Evolutionary conservation across 2,329 filamentous ascomycete species (phyloP), one percentile per base, ranked within the genome.

Genomic region (Pestalotiopsis sp.): DNA sequence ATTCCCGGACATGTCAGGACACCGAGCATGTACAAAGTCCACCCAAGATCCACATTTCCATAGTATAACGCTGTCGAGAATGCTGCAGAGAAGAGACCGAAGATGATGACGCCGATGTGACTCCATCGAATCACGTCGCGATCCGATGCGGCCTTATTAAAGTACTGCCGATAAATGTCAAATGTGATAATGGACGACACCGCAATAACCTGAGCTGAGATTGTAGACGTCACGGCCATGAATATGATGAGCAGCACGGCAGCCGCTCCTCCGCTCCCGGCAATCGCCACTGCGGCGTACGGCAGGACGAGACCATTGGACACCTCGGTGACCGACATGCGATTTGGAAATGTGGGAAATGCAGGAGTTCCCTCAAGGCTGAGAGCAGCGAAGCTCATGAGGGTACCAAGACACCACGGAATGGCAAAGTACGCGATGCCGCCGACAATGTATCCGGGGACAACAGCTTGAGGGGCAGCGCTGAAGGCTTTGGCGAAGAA

Each of bases 401-500:
- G 96, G 0, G 93, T 97, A 1, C 94, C 93, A 6, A 90, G 92
- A 7, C 97, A 86, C 92, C 92, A 97, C 1, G 94, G 94, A 66
- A 97, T 95, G 1, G 94, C 94, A 74, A 97, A 97, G 94, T 94
- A 97, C 59, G 89, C 90, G 2, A 97, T 86, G 38, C 94, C 94
- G 7, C 67, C 25, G 65, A 71, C 17, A 59, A 64, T 66, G 31
- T 66, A 52, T 17, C 67, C 64, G 56, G 70, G 69, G 38, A 70
- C 36, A 25, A 68, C 65, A 58, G 64, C 23, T 41, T 66, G 58
- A 7, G 65, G 59, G n/a, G 39, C 45, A 5, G 67, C 58, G 39
- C 94, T 93, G 75, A 97, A 97, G 17, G 93, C 93, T 79, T 97
- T 97, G 85, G 97, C 95, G 82, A 94, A 97, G 83, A 95, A 97